phyloP scores from a whole-genome alignment of 495 filamentous ascomycete species.

The Neurospora sp. region DNA sequence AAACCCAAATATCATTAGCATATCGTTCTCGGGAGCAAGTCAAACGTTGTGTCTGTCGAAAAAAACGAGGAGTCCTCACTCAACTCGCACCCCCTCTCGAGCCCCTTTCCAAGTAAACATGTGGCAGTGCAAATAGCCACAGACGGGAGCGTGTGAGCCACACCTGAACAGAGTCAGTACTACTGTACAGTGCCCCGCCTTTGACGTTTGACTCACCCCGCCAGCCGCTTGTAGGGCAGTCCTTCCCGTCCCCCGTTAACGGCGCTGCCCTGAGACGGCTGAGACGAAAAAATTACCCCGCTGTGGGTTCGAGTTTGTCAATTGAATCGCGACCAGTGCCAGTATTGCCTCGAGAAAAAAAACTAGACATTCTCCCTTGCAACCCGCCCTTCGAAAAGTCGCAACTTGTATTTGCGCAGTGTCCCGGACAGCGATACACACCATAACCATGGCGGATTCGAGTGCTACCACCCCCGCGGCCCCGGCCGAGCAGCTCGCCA shows the following conservation, averaged over 20 bases:
- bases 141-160: neutral
- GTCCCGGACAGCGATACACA: neutral
- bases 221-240: neutral
- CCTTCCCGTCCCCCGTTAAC: neutral
- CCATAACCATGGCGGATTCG: constrained; percentile 40
- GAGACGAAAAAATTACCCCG: neutral
- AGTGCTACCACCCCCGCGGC: constrained; percentile 24
- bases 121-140: neutral
- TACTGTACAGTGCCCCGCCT: neutral
- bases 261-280: neutral
- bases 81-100: neutral
- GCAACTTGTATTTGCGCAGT: neutral
- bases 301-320: neutral
- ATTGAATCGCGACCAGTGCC: neutral
- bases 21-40: neutral
- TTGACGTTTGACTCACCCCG: neutral
- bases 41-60: neutral
- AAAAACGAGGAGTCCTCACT: neutral
- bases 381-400: neutral
- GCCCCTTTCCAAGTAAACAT: neutral
- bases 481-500: constrained; percentile 50
- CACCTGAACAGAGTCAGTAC: neutral
- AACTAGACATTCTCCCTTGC: neutral
- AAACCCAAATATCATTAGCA: neutral
- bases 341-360: neutral